A percentile compares a stretch with the other conserved stretches of the same genome.
phyloP scores from a whole-genome alignment of 2,329 filamentous ascomycete species.

The Ceratocystis cacaofunesta region DNA sequence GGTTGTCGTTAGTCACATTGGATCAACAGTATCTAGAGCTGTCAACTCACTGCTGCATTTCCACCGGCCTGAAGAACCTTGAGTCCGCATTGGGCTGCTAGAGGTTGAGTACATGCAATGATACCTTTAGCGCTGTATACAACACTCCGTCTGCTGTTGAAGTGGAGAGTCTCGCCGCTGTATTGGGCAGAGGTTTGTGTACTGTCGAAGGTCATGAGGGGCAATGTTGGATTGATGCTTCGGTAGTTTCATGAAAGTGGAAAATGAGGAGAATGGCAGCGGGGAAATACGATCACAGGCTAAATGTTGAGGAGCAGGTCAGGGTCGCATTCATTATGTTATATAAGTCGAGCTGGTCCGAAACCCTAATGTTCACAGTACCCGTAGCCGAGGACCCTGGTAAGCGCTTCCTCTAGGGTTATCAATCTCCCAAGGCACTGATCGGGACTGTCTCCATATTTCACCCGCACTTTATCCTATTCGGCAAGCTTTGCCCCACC shows the following conservation, averaged over 20 bases:
- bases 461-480: not conserved
- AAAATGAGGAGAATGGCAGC: not conserved
- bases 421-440: not conserved
- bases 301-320: not conserved
- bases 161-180: constrained; percentile 1
- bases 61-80: constrained; percentile 74
- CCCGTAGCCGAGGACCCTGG: not conserved
- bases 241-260: not conserved
- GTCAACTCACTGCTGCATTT: constrained; percentile 66
- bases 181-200: not conserved
- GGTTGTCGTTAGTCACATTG: not conserved
- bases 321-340: not conserved
- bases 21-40: not conserved
- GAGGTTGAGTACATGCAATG: constrained; percentile 74
- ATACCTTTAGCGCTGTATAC: constrained; percentile 90
- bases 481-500: not conserved
- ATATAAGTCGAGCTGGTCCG: not conserved
- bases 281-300: not conserved
- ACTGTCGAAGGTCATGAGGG: not conserved
- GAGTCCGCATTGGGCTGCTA: constrained; percentile 78
- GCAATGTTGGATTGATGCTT: not conserved
- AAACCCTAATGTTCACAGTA: not conserved
- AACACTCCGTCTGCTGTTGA: constrained; percentile 51
- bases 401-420: not conserved
- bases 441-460: not conserved